A percentile compares a stretch with the other conserved stretches of the same genome.
Conservation (phyloP, 2,329 filamentous ascomycete genomes). For the Daldinia eschscholtzii region DNA sequence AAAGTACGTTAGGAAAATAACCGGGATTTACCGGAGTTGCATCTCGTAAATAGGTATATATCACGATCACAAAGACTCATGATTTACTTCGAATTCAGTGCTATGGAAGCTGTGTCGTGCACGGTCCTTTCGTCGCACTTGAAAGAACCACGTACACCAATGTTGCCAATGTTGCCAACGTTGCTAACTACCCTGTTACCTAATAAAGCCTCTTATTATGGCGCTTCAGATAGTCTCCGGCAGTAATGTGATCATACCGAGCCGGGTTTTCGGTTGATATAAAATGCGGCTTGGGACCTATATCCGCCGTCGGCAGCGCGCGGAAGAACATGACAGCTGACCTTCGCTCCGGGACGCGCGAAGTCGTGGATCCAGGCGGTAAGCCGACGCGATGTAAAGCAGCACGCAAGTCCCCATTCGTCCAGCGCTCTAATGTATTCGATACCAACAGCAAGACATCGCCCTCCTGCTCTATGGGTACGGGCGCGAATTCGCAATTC, state of each 20-base stretch:
- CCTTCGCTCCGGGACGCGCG: slow-evolving; percentile 38
- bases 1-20: no score
- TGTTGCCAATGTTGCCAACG: no score
- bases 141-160: no score
- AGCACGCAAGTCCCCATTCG: not conserved
- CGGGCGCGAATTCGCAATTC: not conserved
- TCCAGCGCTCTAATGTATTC: not conserved
- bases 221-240: not conserved
- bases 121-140: not conserved
- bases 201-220: not conserved
- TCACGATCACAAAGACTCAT: no score
- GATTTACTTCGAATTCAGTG: no score
- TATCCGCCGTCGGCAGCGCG: slow-evolving; percentile 12
- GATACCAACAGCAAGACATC: not conserved
- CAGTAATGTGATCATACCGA: not conserved
- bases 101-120: not conserved
- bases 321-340: slow-evolving; percentile 24
- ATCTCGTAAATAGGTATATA: no score
- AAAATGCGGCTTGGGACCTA: slow-evolving; percentile 20
- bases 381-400: not conserved
- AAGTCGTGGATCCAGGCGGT: slow-evolving; percentile 1
- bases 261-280: not conserved
- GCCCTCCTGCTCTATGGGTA: not conserved
- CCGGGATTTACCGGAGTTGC: no score
- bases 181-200: not conserved